Evolutionary conservation across 495 filamentous ascomycete species (phyloP), one percentile per base, ranked within the genome.

Genomic region (Penicillium dipodomyicola): DNA sequence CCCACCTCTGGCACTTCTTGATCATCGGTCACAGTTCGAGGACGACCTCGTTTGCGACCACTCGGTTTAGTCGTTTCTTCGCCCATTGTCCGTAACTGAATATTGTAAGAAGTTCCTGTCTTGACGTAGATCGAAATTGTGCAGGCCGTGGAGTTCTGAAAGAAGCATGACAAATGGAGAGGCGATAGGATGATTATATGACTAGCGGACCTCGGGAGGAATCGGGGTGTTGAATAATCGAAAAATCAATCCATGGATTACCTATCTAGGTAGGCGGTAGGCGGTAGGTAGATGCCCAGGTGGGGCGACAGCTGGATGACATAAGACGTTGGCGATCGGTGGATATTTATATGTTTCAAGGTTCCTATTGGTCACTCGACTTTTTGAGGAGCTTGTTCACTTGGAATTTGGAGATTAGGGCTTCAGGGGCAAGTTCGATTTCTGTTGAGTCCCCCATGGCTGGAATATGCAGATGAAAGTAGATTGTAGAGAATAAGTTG

Each of bases 1-100:
- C 60, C 58, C 53, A 68, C 65, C 56, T 68, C 65, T 23, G 63
- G 65, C 2, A 68, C 54, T 41, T 68, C 49, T 23, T 64, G 52
- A n/a, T 68, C 61, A 22, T 65, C 59, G 12, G 56, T 60, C 15
- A 64, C 52, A 2, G 60, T 66, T 20, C 65, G 65, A 9, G 65
- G 65, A 11, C 65, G 65, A 6, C 65, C 65, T 45, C 65, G 40
- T 52, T 68, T 68, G 42, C 65, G 63, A 25, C 58, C 63, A 39
- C 49, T 44, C 17, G 56, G 17, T 27, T 48, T 54, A 17, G 30
- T 2, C 7, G 20, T 54, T 2, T 51, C 45, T 49, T 63, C 60
- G 17, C 44, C 49, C 53, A 65, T 65, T 37, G 20, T 30, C 29
- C 29, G 27, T 10, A 49, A 20, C 20, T 49, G 12, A 5, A 11